Conservation (phyloP, 139 green algal species). For the Auxenochlorella pyrenoidosa region DNA sequence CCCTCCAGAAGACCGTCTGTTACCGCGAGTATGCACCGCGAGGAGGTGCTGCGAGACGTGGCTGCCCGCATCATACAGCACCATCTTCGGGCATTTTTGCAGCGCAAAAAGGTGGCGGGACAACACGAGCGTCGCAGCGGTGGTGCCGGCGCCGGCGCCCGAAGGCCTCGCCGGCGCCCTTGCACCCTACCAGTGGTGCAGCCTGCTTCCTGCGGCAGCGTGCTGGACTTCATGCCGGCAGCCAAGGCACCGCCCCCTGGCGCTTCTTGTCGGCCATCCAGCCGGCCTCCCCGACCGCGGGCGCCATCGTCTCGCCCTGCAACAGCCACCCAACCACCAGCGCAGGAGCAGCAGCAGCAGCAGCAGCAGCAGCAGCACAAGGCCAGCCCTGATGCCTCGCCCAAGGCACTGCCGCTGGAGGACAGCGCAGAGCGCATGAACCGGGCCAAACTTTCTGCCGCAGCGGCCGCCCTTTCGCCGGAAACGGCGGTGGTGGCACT, state of each 20-base stretch:
- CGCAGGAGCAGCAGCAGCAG: background rate
- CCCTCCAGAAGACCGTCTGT: background rate
- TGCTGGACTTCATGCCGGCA: slow-evolving; percentile 25
- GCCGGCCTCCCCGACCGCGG: background rate
- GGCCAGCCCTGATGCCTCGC: background rate
- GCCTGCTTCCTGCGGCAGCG: background rate
- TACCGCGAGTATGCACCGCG: background rate
- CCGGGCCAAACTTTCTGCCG: background rate
- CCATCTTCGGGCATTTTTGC: slow-evolving; percentile 32
- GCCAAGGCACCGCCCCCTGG: background rate
- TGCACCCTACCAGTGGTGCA: background rate
- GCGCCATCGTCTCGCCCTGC: background rate
- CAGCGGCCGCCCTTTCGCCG: background rate
- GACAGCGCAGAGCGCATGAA: slow-evolving; percentile 28
- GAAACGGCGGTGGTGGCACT: no score
- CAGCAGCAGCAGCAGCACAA: no score
- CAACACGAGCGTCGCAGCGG: no score
- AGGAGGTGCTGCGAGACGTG: slow-evolving; percentile 34
- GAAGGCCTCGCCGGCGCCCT: background rate
- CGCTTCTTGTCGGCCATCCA: background rate
- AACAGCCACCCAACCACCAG: background rate
- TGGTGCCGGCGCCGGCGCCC: background rate
- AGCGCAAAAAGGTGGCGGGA: background rate
- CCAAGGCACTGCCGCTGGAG: background rate
- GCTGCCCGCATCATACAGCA: slow-evolving; percentile 59